Percentiles rank a stretch among this genome's conserved stretches.
phyloP scores from a whole-genome alignment of 305 asterid species.

The Ilex paraguariensis region DNA sequence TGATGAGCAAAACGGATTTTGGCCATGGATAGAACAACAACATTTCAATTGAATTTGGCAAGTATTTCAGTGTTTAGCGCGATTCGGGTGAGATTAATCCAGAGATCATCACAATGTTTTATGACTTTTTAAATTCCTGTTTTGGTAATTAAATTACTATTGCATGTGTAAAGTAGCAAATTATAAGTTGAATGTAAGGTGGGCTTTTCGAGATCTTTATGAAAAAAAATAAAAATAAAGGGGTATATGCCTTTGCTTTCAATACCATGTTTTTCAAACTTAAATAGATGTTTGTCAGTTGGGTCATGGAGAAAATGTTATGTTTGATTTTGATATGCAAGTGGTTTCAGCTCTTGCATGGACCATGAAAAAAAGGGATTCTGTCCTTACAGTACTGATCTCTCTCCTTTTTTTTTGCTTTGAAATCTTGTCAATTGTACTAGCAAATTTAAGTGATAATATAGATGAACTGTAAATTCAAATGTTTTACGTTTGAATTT shows the following conservation, averaged over 20 bases:
- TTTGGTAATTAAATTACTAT: neutral
- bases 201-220: slow-evolving; percentile 6
- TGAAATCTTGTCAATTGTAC: neutral
- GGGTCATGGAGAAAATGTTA: too few species aligned
- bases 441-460: too few species aligned
- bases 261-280: slow-evolving; percentile 2
- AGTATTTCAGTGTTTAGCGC: too few species aligned
- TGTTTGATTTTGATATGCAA: too few species aligned
- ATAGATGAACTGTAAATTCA: too few species aligned
- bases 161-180: slow-evolving; percentile 11
- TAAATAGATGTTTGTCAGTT: too few species aligned
- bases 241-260: slow-evolving; percentile 1
- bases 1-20: slow-evolving; percentile 36
- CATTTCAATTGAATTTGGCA: slow-evolving; percentile 22
- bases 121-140: slow-evolving; percentile 4
- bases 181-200: neutral
- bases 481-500: too few species aligned
- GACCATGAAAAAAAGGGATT: neutral
- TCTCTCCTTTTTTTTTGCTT: neutral
- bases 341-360: neutral
- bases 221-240: neutral
- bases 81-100: neutral
- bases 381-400: neutral
- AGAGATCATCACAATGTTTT: neutral
- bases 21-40: slow-evolving; percentile 48